Evolutionary conservation across 2,329 filamentous ascomycete species (phyloP).

Genomic region (Colletotrichum eleusines): DNA sequence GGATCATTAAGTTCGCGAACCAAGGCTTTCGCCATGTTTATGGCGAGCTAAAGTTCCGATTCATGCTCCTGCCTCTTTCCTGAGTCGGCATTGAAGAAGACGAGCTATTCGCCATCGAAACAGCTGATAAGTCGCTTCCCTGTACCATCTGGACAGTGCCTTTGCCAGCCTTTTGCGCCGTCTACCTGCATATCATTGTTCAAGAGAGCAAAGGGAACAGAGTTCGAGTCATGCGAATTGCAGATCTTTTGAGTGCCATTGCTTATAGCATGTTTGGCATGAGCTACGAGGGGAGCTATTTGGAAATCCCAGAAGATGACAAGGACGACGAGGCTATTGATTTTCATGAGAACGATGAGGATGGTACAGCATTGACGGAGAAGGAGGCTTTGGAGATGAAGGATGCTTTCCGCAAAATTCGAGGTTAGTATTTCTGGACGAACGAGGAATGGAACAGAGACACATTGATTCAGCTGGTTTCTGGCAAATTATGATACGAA

Average conservation of each 20-base stretch:
- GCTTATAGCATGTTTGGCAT: slow-evolving; percentile 17
- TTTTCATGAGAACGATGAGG: not conserved
- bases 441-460: slow-evolving; percentile 12
- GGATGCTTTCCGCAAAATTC: slow-evolving; percentile 2
- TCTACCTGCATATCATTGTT: slow-evolving; percentile 8
- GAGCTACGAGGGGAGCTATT: slow-evolving; percentile 8
- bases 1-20: not conserved
- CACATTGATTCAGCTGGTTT: slow-evolving; percentile 13
- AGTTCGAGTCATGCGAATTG: slow-evolving; percentile 2
- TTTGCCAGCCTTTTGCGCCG: slow-evolving; percentile 11
- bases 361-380: not conserved
- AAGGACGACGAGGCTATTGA: not conserved
- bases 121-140: not conserved
- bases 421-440: slow-evolving; percentile 8
- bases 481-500: slow-evolving; percentile 15
- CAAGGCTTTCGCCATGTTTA: slow-evolving; percentile 16
- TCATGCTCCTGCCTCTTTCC: slow-evolving; percentile 11
- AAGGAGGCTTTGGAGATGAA: slow-evolving; percentile 22
- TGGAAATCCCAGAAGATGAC: not conserved
- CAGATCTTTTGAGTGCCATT: slow-evolving; percentile 5
- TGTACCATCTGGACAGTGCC: slow-evolving; percentile 19
- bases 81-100: slow-evolving; percentile 16
- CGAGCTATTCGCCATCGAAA: not conserved
- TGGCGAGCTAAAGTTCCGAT: not conserved
- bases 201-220: slow-evolving; percentile 1